Base-by-base conservation (phyloP, 768 basidiomycete genomes). In the Mrakia blollopis region DNA sequence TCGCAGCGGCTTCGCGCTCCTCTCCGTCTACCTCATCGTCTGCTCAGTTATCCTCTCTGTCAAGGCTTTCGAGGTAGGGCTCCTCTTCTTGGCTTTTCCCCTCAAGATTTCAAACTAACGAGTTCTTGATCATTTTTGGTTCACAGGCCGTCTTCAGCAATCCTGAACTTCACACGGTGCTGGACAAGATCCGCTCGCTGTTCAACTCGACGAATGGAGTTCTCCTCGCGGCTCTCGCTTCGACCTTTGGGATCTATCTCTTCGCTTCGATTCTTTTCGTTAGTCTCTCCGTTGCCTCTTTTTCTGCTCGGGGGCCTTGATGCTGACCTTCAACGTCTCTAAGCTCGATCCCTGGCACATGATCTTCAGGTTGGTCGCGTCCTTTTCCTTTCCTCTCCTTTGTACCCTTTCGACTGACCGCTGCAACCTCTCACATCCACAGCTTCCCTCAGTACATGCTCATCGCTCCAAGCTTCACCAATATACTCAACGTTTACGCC, bases 261-360 rank as follows among this genome's bases (percentile, higher is more conserved):
- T 81, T 90, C 32, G 88, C 93, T 4, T 95, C 92, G 0, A 87
- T 93, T 84, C 89, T 94, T 81, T 95, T 92, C 80, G 92, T 93
- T 79, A 85, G 92, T 86, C 30, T 13, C 50, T 35, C 25, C 39
- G 23, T 50, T 47, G 28, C 10, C 3, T 2, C 25, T 52, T 23
- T n/a, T 4, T 37, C 35, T 11, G 52, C 39, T 41, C 39, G 14
- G 1, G 44, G 14, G 5, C n/a, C 5, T 25, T 25, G 41, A 37
- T 1, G 5, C 57, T 21, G 39, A 21, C 16, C 28, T 4, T 11
- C 30, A 4, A 35, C 23, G 37, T 21, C n/a, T 54, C 21, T 16
- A 78, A 94, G 91, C 90, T 92, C 79, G 95, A 98, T 84, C 95
- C 95, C 7, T 98, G 95, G 95, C 95, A 98, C 84, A 91, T 98